These are phyloP conservation scores for Mycena alexandri DNA, from an alignment of 768 basidiomycete species.

Conservation along the genomic window DNA sequence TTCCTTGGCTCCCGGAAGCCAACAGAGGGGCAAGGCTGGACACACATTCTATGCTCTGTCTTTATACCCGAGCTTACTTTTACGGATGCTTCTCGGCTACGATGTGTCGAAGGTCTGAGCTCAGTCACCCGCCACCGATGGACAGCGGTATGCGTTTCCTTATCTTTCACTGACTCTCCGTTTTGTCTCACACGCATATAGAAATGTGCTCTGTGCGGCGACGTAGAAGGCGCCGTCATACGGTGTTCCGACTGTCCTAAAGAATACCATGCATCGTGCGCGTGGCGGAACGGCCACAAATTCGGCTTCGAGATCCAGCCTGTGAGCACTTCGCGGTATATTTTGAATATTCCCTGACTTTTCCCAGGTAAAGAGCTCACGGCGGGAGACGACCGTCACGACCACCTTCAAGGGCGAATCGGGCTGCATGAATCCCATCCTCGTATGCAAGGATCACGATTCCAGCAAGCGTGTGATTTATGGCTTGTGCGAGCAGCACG, in stretches of 20 bases:
- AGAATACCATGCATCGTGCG: slow-evolving; percentile 91
- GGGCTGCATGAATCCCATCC: slow-evolving; percentile 82
- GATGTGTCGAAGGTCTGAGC: slow-evolving; percentile 89
- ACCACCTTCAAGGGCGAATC: slow-evolving; percentile 83
- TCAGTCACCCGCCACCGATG: slow-evolving; percentile 79
- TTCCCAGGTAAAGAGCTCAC: slow-evolving; percentile 79
- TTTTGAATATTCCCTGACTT: background rate
- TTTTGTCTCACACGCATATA: slow-evolving; percentile 45
- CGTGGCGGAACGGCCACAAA: slow-evolving; percentile 84
- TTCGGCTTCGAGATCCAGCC: slow-evolving; percentile 95
- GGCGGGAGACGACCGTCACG: slow-evolving; percentile 73
- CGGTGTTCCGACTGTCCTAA: slow-evolving; percentile 86
- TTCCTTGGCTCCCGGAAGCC: slow-evolving; percentile 87
- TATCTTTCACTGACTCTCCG: background rate
- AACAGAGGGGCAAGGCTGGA: slow-evolving; percentile 95
- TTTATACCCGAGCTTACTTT: slow-evolving; percentile 90
- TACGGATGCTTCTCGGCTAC: slow-evolving; percentile 78
- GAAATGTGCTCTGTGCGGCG: slow-evolving; percentile 83
- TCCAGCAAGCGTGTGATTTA: slow-evolving; percentile 75
- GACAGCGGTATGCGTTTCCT: slow-evolving; percentile 68
- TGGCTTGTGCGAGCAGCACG: slow-evolving; percentile 88
- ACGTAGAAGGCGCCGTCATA: slow-evolving; percentile 81
- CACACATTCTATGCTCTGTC: slow-evolving; percentile 89
- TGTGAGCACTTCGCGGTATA: slow-evolving; percentile 55
- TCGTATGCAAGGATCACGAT: slow-evolving; percentile 86